A percentile compares a stretch with the other conserved stretches of the same genome.
These are phyloP conservation scores for Paraphoma sp. DNA, from an alignment of 2,329 filamentous ascomycete species.

Conservation along the genomic window DNA sequence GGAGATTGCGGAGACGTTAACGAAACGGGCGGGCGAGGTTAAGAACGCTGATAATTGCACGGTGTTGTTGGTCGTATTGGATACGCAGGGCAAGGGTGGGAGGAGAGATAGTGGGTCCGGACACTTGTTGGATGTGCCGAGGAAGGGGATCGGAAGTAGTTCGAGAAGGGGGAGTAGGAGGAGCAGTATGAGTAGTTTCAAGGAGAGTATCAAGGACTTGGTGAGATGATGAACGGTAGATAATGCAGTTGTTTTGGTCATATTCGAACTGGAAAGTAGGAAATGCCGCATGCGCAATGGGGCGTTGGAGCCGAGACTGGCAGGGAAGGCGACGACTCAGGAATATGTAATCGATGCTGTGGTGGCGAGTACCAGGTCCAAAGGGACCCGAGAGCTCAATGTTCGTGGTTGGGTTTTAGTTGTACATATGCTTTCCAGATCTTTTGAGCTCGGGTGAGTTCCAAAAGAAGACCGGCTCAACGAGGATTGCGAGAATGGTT, in stretches of 20 bases:
- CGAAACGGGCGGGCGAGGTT: slow-evolving; percentile 17
- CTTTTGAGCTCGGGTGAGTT: too few relatives aligned
- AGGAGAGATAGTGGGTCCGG: slow-evolving; percentile 11
- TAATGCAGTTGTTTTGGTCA: background rate
- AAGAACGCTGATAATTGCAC: slow-evolving; percentile 32
- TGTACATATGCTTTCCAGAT: too few relatives aligned
- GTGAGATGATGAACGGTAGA: background rate
- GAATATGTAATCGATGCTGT: too few relatives aligned
- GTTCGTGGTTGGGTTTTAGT: too few relatives aligned
- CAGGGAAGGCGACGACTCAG: too few relatives aligned
- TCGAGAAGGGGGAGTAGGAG: slow-evolving; percentile 1
- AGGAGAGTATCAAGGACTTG: slow-evolving; percentile 7
- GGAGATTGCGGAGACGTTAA: slow-evolving; percentile 24
- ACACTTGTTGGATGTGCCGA: background rate
- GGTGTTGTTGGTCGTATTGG: slow-evolving; percentile 24
- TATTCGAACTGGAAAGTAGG: background rate
- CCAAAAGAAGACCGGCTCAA: too few relatives aligned
- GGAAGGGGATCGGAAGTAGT: background rate
- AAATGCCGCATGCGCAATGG: too few relatives aligned
- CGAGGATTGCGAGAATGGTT: too few relatives aligned
- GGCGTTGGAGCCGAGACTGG: too few relatives aligned
- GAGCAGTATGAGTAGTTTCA: slow-evolving; percentile 9
- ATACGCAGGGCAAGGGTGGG: slow-evolving; percentile 15
- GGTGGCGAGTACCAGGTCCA: too few relatives aligned
- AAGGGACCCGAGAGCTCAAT: too few relatives aligned